Conservation (phyloP, 1,284 basidiomycete genomes). For the Baeospora myosura region DNA sequence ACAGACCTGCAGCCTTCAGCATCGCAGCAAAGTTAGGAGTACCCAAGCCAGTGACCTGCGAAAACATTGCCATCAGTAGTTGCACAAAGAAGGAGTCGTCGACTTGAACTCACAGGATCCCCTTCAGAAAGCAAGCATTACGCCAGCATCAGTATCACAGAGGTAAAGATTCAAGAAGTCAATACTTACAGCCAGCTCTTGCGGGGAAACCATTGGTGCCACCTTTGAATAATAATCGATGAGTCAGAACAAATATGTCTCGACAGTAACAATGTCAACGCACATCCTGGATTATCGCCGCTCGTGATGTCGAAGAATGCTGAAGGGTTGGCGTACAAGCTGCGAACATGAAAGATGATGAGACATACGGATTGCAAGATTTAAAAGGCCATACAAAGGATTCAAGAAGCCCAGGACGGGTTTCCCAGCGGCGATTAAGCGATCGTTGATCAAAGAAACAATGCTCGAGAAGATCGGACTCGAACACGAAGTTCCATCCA, state of each 20-base stretch:
- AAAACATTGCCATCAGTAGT: not conserved
- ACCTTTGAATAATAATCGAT: not conserved
- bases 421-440: constrained; percentile 25
- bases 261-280: not conserved
- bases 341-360: constrained; percentile 4
- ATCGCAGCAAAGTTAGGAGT: constrained; percentile 28
- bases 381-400: constrained; percentile 30
- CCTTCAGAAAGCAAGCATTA: constrained; percentile 9
- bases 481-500: constrained; percentile 32
- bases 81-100: not conserved
- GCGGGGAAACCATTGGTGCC: constrained; percentile 13
- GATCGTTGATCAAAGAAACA: constrained; percentile 36
- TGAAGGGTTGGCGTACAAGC: constrained; percentile 23
- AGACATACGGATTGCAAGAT: constrained; percentile 15
- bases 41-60: constrained; percentile 27
- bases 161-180: not conserved
- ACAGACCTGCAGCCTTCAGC: constrained; percentile 23
- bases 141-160: not conserved
- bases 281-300: constrained; percentile 14
- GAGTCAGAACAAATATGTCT: not conserved
- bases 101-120: constrained; percentile 8
- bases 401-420: constrained; percentile 35
- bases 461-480: constrained; percentile 33
- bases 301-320: constrained; percentile 25
- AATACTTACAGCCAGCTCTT: constrained; percentile 7